phyloP scores from a whole-genome alignment of 345 rosid genomes.

The Schrenkiella parvula region DNA sequence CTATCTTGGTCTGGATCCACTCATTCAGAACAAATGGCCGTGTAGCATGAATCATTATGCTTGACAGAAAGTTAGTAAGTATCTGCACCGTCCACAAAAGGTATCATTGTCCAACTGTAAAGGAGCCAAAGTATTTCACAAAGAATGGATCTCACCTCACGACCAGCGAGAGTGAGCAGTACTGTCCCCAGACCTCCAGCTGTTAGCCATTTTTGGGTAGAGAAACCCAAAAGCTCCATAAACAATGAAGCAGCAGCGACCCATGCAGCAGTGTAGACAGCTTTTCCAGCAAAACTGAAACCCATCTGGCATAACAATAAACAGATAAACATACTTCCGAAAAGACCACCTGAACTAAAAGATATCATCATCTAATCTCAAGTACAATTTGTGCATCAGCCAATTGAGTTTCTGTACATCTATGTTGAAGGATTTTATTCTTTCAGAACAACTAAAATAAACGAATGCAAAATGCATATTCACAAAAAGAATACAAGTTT shows the following conservation, averaged over 20 bases:
- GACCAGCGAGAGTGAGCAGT: constrained; percentile 95
- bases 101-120: not conserved
- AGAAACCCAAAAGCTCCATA: constrained; percentile 93
- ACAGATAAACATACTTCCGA: constrained; percentile 2
- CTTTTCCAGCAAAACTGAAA: constrained; percentile 85
- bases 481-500: constrained; percentile 1
- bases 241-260: constrained; percentile 85
- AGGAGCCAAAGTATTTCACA: constrained; percentile 2
- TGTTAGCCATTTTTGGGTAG: constrained; percentile 91
- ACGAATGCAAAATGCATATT: not conserved
- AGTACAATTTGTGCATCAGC: not conserved
- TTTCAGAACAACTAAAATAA: not conserved
- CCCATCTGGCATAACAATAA: constrained; percentile 70
- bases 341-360: not conserved
- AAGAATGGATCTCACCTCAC: constrained; percentile 55
- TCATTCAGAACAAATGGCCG: constrained; percentile 85
- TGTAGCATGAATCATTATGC: constrained; percentile 89
- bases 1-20: constrained; percentile 94
- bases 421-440: not conserved
- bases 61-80: constrained; percentile 89
- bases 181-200: constrained; percentile 99
- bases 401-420: not conserved
- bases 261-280: constrained; percentile 85
- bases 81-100: constrained; percentile 49
- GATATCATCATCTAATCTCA: not conserved